Evolutionary conservation across 108 stramenopile species (phyloP).

Genomic region (Cyclotella baltica): DNA sequence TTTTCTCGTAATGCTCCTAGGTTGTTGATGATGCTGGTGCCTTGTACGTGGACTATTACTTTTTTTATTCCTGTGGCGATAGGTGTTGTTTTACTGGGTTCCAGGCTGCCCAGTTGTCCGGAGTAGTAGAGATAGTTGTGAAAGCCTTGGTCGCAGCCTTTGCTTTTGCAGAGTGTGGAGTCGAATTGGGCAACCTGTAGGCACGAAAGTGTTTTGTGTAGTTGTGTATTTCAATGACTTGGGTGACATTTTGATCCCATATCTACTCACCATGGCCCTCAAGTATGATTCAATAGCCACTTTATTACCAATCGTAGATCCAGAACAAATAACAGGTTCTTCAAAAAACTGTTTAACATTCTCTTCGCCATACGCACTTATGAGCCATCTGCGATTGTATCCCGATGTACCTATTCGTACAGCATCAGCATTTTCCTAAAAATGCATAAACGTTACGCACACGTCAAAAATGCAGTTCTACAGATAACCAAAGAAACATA

Average conservation of each 20-base stretch:
- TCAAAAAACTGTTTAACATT: constrained; percentile 52
- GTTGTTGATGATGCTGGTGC: constrained; percentile 86
- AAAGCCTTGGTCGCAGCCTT: constrained; percentile 88
- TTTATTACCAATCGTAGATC: constrained; percentile 86
- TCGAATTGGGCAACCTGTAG: constrained; percentile 77
- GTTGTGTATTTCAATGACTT: no score
- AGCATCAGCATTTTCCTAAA: constrained; percentile 74
- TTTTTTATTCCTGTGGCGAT: constrained; percentile 61
- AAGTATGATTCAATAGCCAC: constrained; percentile 83
- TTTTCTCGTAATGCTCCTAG: constrained; percentile 75
- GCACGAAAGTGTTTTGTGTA: no score
- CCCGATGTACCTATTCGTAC: constrained; percentile 71
- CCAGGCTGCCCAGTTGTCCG: constrained; percentile 53
- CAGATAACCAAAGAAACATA: not conserved
- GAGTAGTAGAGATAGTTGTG: constrained; percentile 86
- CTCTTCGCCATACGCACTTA: constrained; percentile 60
- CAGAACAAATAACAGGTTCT: constrained; percentile 81
- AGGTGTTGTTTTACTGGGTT: constrained; percentile 9
- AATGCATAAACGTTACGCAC: not conserved
- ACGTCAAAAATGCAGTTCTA: not conserved
- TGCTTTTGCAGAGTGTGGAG: constrained; percentile 68
- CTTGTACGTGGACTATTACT: constrained; percentile 81
- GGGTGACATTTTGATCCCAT: no score
- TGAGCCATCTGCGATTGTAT: constrained; percentile 75
- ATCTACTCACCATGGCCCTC: constrained; percentile 62